Evolutionary conservation across 2,329 filamentous ascomycete genomes (phyloP), one percentile per base, ranked within the genome.

Genomic region (Hypomyces rosellus): DNA sequence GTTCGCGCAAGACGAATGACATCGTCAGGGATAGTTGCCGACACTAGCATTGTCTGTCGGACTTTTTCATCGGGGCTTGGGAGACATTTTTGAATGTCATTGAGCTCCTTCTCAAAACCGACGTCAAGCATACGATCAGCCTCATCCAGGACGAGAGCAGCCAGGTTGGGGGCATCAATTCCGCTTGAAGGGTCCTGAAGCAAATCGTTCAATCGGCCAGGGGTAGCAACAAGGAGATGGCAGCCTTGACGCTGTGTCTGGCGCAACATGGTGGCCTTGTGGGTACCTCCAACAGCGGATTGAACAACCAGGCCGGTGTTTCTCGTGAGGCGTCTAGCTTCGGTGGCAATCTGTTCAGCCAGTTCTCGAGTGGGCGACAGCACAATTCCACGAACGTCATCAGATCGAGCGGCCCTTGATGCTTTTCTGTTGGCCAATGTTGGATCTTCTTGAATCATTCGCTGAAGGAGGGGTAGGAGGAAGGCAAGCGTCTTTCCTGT

Each of bases 121-220:
- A 95, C 93, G 73, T 99, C 93, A 65, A 99, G 80, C 88, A 99
- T 96, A 61, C 93, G 88, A 71, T 99, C 93, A 61, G 93, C 93
- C 76, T 99, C 93, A 61, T 99, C 93, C 43, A 99, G 85, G 57
- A 97, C 90, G 42, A 99, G 78, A 59, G 93, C 95, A 66, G 89
- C 87, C 74, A 97, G 85, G 67, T 88, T 91, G 68, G 64, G 90
- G 68, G 88, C 87, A 18, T 74, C 72, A 37, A 95, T 80, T 20
- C 81, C 78, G 50, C 76, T 80, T 49, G 65, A 63, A 0, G 73
- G 69, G 61, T 95, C 89, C 3, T 76, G 76, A 22, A 96, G 75
- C 37, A 96, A 76, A 66, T 99, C 93, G 61, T 86, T 78, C 41
- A 97, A 73, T 56, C 93, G 86, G 30, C 93, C 93, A 1, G 93